Conservation (phyloP, 495 filamentous ascomycete species). For the Penicillium simplicissimum region DNA sequence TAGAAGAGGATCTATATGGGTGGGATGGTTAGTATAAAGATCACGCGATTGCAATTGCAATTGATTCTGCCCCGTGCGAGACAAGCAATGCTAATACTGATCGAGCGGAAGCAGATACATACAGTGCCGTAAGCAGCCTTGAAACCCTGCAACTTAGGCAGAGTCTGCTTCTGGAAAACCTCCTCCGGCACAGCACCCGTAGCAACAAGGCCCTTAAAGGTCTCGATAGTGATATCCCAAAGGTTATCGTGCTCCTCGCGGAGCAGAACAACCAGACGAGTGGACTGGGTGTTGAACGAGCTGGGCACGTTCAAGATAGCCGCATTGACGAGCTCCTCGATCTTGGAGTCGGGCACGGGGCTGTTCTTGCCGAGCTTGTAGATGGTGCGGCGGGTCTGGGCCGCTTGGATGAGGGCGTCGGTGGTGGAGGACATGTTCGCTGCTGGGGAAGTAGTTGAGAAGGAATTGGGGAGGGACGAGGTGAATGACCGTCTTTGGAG, state of each 20-base stretch:
- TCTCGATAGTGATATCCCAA: slow-evolving; percentile 49
- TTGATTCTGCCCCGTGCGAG: neutral
- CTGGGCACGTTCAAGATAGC: slow-evolving; percentile 51
- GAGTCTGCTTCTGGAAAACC: slow-evolving; percentile 46
- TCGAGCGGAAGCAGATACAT: slow-evolving; percentile 15
- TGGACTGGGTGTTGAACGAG: slow-evolving; percentile 59
- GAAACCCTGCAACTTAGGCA: slow-evolving; percentile 46
- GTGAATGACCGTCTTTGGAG: slow-evolving; percentile 32
- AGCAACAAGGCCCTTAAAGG: slow-evolving; percentile 40
- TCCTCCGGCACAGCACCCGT: slow-evolving; percentile 39
- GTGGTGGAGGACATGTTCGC: slow-evolving; percentile 29
- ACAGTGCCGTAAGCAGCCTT: slow-evolving; percentile 52
- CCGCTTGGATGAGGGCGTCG: slow-evolving; percentile 40
- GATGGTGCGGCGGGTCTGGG: slow-evolving; percentile 49
- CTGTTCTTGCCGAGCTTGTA: slow-evolving; percentile 49
- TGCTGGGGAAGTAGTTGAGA: slow-evolving; percentile 10
- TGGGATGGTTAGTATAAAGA: neutral
- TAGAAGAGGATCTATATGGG: slow-evolving; percentile 50
- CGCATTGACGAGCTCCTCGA: slow-evolving; percentile 51
- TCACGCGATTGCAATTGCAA: neutral
- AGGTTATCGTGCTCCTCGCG: slow-evolving; percentile 51
- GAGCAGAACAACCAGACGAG: slow-evolving; percentile 49
- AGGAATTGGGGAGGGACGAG: slow-evolving; percentile 4
- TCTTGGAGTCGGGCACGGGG: slow-evolving; percentile 48
- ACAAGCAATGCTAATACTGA: neutral